Evolutionary conservation across 2,329 filamentous ascomycete genomes (phyloP).

Genomic region (Tolypocladium cylindrosporum): DNA sequence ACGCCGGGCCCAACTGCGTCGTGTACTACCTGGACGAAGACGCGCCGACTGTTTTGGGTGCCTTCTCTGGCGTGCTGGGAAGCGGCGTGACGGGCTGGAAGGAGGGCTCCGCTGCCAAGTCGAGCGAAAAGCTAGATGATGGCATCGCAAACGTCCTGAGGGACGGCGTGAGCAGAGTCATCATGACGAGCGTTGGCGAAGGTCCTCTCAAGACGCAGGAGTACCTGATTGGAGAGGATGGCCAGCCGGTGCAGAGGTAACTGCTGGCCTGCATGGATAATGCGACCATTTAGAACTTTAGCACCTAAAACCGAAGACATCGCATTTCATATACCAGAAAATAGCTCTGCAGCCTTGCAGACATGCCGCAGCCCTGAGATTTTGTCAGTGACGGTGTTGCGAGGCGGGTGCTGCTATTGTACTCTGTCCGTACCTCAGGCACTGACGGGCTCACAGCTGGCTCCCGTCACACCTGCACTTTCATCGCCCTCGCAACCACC

Average conservation of each 20-base stretch:
- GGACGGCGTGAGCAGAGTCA: constrained; percentile 78
- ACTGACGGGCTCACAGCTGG: neutral
- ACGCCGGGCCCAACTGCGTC: constrained; percentile 93
- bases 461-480: neutral
- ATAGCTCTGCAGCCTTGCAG: neutral
- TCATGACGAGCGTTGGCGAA: constrained; percentile 83
- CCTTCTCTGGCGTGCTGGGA: constrained; percentile 60
- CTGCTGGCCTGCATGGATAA: neutral
- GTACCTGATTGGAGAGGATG: constrained; percentile 61
- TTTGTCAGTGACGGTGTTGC: neutral
- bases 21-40: constrained; percentile 88
- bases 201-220: constrained; percentile 75
- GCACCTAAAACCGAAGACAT: neutral
- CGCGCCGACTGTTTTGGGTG: constrained; percentile 60
- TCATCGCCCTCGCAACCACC: neutral
- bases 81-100: constrained; percentile 61
- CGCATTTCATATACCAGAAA: neutral
- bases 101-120: constrained; percentile 40
- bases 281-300: neutral
- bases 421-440: neutral
- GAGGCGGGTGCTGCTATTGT: neutral
- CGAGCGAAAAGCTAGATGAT: constrained; percentile 51
- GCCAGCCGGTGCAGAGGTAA: constrained; percentile 33
- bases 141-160: constrained; percentile 56
- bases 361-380: neutral